Percentiles rank a stretch among this genome's conserved stretches.
Conservation (phyloP, 257 asterid species). For the Paraleonurus japonicus region DNA sequence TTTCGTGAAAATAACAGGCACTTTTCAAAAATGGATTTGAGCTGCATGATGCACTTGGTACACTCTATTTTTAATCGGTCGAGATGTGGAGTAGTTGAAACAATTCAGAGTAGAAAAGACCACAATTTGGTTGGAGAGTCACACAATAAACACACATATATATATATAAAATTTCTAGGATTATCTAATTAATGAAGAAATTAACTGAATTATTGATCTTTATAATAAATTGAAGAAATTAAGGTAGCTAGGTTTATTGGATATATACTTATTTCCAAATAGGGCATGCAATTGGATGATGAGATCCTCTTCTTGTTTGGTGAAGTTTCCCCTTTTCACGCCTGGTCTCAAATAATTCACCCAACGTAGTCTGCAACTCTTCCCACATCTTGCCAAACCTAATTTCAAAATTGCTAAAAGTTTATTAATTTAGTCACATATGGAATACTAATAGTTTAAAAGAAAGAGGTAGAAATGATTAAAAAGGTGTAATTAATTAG, state of each 20-base stretch:
- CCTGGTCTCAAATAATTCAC: conserved; percentile 56
- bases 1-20: no score
- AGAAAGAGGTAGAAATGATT: no score
- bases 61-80: no score
- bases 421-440: not conserved
- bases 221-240: not conserved
- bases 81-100: no score
- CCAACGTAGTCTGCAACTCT: conserved; percentile 64
- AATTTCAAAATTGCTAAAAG: not conserved
- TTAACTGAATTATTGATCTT: no score
- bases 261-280: conserved; percentile 47
- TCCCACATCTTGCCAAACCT: conserved; percentile 61
- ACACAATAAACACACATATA: no score
- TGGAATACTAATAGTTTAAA: no score
- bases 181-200: no score
- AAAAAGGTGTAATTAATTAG: no score
- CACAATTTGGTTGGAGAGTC: not conserved
- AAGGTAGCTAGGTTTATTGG: not conserved
- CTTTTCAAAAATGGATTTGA: no score
- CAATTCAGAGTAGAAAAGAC: not conserved
- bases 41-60: no score
- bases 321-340: conserved; percentile 40
- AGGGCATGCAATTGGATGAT: conserved; percentile 38
- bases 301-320: conserved; percentile 40
- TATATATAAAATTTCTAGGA: not conserved